Evolutionary conservation across 2,329 filamentous ascomycete species (phyloP), one percentile per base, ranked within the genome.

Genomic region (Penicillium sp.): DNA sequence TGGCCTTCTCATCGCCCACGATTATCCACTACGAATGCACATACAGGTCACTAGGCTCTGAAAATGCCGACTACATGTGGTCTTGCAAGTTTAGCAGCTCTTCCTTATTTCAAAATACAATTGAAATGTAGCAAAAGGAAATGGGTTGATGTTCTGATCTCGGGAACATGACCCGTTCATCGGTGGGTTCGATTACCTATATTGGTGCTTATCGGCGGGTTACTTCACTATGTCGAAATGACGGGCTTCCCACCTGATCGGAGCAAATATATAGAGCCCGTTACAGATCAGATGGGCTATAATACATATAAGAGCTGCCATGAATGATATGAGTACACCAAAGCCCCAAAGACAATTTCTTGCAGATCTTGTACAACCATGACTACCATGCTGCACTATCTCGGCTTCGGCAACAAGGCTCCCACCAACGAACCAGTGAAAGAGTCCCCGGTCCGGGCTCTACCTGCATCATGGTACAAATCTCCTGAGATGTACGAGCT

Each of bases 401-500:
- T 66, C 19, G 61, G 64, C 55, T 66, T 66, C 51, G 58, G 55
- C 51, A 59, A 53, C 33, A 48, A 57, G 52, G 26, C 58, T 11
- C 26, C 59, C 5, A 7, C 27, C 21, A 59, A 64, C 16, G 53
- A 54, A 16, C 52, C 59, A 45, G 27, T 44, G 6, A 62, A 57
- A n/a, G 49, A 53, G n/a, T 49, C 54, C 1, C 59, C 59, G 0
- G 57, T 65, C 16, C 63, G 64, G 10, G 63, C 64, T 23, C 46
- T 66, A 11, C 64, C 64, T 16, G 59, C 64, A 31, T 64, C 61
- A 55, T 66, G 64, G 64, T 66, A 66, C 25, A 66, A 57, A 13
- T 61, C 63, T 9, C 62, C 58, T 6, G 64, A 66, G 13, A 66
- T 66, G 63, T 66, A 66, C 9, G 59, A 66, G n/a, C 44, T 66